Conservation (phyloP, 495 filamentous ascomycete species). For the Penicillium robsamsonii region DNA sequence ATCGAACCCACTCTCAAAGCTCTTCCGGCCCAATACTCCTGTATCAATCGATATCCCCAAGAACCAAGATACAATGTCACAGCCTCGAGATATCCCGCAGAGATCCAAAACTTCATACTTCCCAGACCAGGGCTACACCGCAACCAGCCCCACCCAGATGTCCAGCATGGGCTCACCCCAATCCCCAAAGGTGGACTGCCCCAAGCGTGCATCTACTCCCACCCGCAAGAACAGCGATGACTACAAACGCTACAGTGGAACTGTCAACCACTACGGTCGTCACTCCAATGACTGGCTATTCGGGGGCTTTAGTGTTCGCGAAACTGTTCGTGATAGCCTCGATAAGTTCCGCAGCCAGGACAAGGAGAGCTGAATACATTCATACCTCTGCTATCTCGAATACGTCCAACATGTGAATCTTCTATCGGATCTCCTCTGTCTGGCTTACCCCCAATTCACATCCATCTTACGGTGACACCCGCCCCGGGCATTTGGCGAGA, state of each 20-base stretch:
- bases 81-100: slow-evolving; percentile 26
- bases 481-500: not conserved
- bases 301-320: slow-evolving; percentile 47
- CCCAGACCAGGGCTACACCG: slow-evolving; percentile 14
- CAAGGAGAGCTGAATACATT: slow-evolving; percentile 27
- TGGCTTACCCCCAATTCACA: not conserved
- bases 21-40: slow-evolving; percentile 25
- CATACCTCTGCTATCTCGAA: not conserved
- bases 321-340: slow-evolving; percentile 45
- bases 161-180: slow-evolving; percentile 18
- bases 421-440: not conserved
- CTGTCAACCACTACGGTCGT: slow-evolving; percentile 46
- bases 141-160: slow-evolving; percentile 24
- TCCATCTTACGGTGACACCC: not conserved
- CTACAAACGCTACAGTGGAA: slow-evolving; percentile 42
- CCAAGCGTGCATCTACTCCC: slow-evolving; percentile 21
- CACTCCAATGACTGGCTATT: slow-evolving; percentile 53
- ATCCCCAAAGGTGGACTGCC: slow-evolving; percentile 18
- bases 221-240: slow-evolving; percentile 33
- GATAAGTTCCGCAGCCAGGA: slow-evolving; percentile 49
- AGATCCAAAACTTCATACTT: slow-evolving; percentile 21
- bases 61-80: slow-evolving; percentile 17
- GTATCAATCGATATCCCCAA: slow-evolving; percentile 20
- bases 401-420: not conserved
- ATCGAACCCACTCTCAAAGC: slow-evolving; percentile 17